These are phyloP conservation scores for Solanum chiquidenum DNA, from an alignment of 257 asterid species.

Conservation along the genomic window DNA sequence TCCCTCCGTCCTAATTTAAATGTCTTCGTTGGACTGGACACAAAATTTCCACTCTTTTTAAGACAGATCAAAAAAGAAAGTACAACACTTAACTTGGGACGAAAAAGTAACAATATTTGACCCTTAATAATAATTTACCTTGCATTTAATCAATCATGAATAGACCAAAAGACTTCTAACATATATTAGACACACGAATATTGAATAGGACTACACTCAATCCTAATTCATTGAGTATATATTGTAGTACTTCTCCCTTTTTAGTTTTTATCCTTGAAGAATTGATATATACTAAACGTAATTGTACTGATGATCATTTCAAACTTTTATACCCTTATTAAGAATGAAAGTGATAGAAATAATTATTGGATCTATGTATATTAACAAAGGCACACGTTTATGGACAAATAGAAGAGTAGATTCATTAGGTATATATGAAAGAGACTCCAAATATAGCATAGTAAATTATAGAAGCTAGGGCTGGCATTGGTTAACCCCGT, in stretches of 20 bases:
- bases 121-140: not conserved
- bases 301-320: not conserved
- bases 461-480: not conserved
- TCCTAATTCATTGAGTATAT: not conserved
- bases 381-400: not conserved
- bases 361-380: not conserved
- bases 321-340: not conserved
- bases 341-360: not conserved
- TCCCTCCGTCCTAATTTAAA: not conserved
- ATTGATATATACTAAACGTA: not conserved
- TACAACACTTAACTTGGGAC: no score
- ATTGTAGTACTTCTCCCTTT: no score
- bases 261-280: not conserved
- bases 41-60: no score
- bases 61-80: no score
- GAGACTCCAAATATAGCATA: not conserved
- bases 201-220: not conserved
- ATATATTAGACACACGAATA: no score
- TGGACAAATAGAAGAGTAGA: not conserved
- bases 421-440: not conserved
- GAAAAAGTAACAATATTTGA: not conserved
- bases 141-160: no score
- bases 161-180: not conserved
- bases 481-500: constrained; percentile 15
- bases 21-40: no score